These are phyloP conservation scores for Candida ulmi DNA, from an alignment of 805 yeast species.

Conservation along the genomic window DNA sequence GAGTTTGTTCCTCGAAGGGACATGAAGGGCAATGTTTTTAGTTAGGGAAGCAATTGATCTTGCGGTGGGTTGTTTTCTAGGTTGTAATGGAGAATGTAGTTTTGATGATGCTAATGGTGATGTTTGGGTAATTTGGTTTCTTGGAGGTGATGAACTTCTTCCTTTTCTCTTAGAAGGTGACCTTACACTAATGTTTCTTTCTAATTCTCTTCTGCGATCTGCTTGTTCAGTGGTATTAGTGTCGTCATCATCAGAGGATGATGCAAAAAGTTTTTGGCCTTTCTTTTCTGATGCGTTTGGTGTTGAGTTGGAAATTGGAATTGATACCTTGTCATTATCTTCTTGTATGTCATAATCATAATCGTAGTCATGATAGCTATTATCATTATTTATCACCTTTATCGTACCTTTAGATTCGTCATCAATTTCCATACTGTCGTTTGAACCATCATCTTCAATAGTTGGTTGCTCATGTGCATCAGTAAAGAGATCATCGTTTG, in stretches of 20 bases:
- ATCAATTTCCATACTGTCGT: conserved; percentile 26
- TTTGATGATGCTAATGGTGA: conserved; percentile 5
- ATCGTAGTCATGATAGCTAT: conserved; percentile 11
- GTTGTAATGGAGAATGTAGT: conserved; percentile 6
- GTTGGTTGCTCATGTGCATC: conserved; percentile 18
- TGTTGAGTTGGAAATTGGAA: background rate
- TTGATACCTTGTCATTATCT: background rate
- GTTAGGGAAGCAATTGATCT: conserved; percentile 6
- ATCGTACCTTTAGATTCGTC: conserved; percentile 20
- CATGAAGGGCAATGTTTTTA: conserved; percentile 7
- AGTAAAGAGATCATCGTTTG: conserved; percentile 11
- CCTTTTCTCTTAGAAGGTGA: background rate
- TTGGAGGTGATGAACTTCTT: conserved; percentile 1
- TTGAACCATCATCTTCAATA: conserved; percentile 9
- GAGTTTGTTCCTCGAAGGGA: background rate
- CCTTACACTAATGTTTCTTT: background rate
- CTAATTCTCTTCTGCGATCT: background rate
- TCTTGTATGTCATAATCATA: conserved; percentile 1
- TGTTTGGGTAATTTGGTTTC: background rate
- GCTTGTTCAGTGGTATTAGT: too few species aligned
- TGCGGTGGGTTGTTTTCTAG: conserved; percentile 1
- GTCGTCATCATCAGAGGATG: background rate
- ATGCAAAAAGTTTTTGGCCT: background rate
- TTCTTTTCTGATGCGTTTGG: conserved; percentile 1
- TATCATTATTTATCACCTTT: conserved; percentile 8